These are phyloP conservation scores for Petunia hybrid DNA, from an alignment of 305 asterid genomes.

Conservation along the genomic window DNA sequence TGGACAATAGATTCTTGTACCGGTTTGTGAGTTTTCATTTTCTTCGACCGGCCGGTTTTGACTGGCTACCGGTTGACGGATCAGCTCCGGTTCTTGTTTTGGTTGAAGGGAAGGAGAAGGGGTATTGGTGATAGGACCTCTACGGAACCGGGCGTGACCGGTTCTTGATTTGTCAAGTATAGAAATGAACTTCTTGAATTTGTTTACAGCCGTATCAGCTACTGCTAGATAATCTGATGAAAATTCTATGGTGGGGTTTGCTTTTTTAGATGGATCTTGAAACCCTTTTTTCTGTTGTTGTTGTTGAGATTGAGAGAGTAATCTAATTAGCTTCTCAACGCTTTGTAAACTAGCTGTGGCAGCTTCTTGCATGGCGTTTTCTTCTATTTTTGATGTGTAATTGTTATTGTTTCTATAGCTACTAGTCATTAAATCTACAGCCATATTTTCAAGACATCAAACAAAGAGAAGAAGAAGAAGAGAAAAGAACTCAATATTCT, in stretches of 20 bases:
- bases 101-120: constrained; percentile 28
- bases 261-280: constrained; percentile 31
- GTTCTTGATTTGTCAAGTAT: constrained; percentile 61
- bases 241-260: not conserved
- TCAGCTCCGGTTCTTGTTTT: constrained; percentile 30
- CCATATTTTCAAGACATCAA: constrained; percentile 41
- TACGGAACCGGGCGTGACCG: constrained; percentile 81
- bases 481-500: not conserved
- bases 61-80: not conserved
- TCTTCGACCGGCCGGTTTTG: constrained; percentile 38
- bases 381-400: constrained; percentile 52
- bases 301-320: constrained; percentile 51
- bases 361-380: constrained; percentile 67
- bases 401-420: constrained; percentile 26
- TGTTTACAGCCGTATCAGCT: constrained; percentile 62
- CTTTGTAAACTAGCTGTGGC: constrained; percentile 70
- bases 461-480: not conserved
- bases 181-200: constrained; percentile 65
- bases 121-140: constrained; percentile 51
- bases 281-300: not conserved
- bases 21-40: not conserved
- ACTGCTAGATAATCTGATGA: constrained; percentile 50
- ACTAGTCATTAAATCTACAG: constrained; percentile 56
- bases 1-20: constrained; percentile 53
- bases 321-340: constrained; percentile 65